phyloP scores from a whole-genome alignment of 1,284 basidiomycete genomes.

The Ceratobasidium papillatum region DNA sequence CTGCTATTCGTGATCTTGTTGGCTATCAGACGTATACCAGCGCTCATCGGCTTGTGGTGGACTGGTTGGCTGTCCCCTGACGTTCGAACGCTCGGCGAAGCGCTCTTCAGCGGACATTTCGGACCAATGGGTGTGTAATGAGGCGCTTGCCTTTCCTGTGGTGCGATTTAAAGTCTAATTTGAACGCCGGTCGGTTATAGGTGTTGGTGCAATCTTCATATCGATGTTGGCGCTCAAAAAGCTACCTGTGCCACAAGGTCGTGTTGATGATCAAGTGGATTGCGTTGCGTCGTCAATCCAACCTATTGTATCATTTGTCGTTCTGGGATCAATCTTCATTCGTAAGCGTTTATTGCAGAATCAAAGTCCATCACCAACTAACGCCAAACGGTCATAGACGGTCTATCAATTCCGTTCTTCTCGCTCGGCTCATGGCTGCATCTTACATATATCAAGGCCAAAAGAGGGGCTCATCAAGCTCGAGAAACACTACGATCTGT shows the following conservation, averaged over 20 bases:
- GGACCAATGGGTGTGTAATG: conserved; percentile 54
- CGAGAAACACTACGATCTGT: neutral
- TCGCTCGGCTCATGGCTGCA: conserved; percentile 18
- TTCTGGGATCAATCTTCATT: conserved; percentile 81
- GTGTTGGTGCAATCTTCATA: conserved; percentile 86
- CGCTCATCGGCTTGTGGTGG: conserved; percentile 57
- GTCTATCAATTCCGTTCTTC: neutral
- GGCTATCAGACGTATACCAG: conserved; percentile 76
- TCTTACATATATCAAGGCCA: neutral
- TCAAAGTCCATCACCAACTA: neutral
- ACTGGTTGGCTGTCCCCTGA: neutral
- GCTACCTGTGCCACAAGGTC: conserved; percentile 67
- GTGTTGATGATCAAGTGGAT: conserved; percentile 71
- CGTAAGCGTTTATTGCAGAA: conserved; percentile 60
- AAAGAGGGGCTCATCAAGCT: neutral
- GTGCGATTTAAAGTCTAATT: neutral
- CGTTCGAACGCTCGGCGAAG: neutral
- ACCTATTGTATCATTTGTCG: conserved; percentile 84
- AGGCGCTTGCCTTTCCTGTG: neutral
- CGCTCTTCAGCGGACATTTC: conserved; percentile 14
- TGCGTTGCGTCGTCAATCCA: conserved; percentile 73
- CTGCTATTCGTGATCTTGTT: conserved; percentile 74
- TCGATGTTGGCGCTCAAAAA: conserved; percentile 76
- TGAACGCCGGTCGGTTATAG: conserved; percentile 57
- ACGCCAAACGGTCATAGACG: neutral